Percentiles rank a stretch among this genome's conserved stretches.
These are phyloP conservation scores for Dysphania ambrosioides DNA, from an alignment of 148 eudicot species.

Conservation along the genomic window DNA sequence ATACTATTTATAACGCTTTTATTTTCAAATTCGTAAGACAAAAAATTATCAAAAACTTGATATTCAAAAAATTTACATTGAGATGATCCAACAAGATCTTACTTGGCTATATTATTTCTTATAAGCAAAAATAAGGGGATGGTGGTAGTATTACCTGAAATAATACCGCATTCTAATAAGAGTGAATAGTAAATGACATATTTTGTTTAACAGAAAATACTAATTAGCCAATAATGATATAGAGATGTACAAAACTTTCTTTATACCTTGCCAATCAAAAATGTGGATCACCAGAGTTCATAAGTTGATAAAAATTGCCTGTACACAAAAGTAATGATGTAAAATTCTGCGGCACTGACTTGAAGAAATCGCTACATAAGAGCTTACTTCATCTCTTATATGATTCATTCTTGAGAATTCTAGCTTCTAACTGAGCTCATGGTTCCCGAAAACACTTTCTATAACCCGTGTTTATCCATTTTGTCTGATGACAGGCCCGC, in stretches of 20 bases:
- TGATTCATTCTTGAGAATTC: neutral
- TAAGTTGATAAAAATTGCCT: slow-evolving; percentile 17
- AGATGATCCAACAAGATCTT: too few relatives aligned
- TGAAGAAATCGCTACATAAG: slow-evolving; percentile 12
- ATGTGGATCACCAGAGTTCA: slow-evolving; percentile 15
- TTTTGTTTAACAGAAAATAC: neutral
- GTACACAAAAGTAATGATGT: slow-evolving; percentile 26
- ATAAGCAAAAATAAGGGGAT: too few relatives aligned
- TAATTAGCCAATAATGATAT: neutral
- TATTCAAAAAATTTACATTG: too few relatives aligned
- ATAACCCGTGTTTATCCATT: slow-evolving; percentile 30
- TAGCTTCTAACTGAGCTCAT: slow-evolving; percentile 30
- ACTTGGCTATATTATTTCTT: too few relatives aligned
- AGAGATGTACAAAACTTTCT: slow-evolving; percentile 13
- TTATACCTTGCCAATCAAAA: slow-evolving; percentile 18
- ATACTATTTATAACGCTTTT: too few relatives aligned
- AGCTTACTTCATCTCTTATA: neutral
- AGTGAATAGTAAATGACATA: too few relatives aligned
- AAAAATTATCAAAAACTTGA: too few relatives aligned
- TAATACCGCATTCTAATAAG: too few relatives aligned
- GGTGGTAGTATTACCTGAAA: too few relatives aligned
- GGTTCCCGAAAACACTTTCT: slow-evolving; percentile 27
- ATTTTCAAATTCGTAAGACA: too few relatives aligned
- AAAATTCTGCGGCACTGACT: neutral
- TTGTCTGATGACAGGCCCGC: slow-evolving; percentile 20